Evolutionary conservation across 2,329 filamentous ascomycete genomes (phyloP), one percentile per base, ranked within the genome.

Genomic region (Cercospora zeina): DNA sequence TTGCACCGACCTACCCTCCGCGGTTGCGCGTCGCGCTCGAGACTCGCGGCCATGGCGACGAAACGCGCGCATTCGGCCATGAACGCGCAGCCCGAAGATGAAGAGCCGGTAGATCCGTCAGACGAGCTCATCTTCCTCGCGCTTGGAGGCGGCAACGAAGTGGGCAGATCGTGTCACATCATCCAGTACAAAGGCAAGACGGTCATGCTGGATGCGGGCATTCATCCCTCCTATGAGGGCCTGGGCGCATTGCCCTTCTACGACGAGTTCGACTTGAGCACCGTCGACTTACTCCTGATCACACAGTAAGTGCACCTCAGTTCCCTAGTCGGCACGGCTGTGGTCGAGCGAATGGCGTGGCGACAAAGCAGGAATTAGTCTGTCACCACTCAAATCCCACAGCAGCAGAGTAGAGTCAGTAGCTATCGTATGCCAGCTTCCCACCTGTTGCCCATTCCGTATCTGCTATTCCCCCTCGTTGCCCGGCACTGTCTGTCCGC

Each of bases 111-210:
- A 62, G 93, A 97, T 71, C 92, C 95, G 4, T 86, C 92, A 1
- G 95, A 99, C 74, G 92, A 97, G 81, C 85, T 99, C 62, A 90
- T 92, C 80, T 99, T 99, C 73, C 84, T 96, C 59, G 96, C 91
- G 71, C 81, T 99, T 37, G 95, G 95, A 65, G 95, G 95, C 65
- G 95, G 95, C 69, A 97, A 97, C 76, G 95, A 99, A 78, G 95
- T 99, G 65, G 95, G 95, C 58, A 85, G 95, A 68, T 97, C 95
- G 68, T 97, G 95, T 77, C 95, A 99, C 75, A 96, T 99, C 70
- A 87, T 99, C 63, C 92, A 97, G 74, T 99, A 99, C 84, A 99
- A 97, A 79, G 95, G 95, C 65, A 99, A 99, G 78, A 97, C 93
- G 5, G 91, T 99, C 69, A 99, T 99, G 95, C 90, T 99, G 70